Evolutionary conservation across 2,329 filamentous ascomycete species (phyloP).

Genomic region (Ambrosiella cleistominuta): DNA sequence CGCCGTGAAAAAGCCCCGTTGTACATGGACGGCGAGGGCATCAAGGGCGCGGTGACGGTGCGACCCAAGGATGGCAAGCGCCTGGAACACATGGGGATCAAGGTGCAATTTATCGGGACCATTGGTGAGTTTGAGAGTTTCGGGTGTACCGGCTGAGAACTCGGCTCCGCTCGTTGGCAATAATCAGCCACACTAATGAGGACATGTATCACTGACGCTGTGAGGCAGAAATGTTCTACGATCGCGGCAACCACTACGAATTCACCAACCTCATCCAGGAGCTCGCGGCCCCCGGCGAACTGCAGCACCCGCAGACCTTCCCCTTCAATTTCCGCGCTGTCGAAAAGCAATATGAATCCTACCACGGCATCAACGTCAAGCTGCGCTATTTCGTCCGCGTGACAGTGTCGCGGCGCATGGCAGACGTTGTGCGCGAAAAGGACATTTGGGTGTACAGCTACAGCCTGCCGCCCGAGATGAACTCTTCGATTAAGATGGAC

Average conservation of each 20-base stretch:
- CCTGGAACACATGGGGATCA: slow-evolving; percentile 95
- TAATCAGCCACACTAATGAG: neutral
- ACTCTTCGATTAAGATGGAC: slow-evolving; percentile 99
- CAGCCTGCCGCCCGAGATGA: slow-evolving; percentile 93
- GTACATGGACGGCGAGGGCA: slow-evolving; percentile 95
- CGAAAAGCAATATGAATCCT: slow-evolving; percentile 99
- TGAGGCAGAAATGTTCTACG: slow-evolving; percentile 88
- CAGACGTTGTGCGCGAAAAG: slow-evolving; percentile 95
- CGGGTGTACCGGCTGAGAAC: neutral
- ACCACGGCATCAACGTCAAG: slow-evolving; percentile 99
- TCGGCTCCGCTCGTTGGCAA: neutral
- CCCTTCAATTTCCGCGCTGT: slow-evolving; percentile 99
- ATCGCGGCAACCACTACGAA: slow-evolving; percentile 97
- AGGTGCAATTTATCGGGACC: slow-evolving; percentile 97
- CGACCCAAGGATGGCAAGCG: slow-evolving; percentile 96
- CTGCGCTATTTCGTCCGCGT: slow-evolving; percentile 96
- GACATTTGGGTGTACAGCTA: slow-evolving; percentile 99
- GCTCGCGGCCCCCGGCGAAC: slow-evolving; percentile 86
- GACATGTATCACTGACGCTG: neutral
- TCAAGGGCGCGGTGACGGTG: slow-evolving; percentile 89
- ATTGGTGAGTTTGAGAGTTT: slow-evolving; percentile 46
- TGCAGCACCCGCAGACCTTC: slow-evolving; percentile 96
- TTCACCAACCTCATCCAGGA: slow-evolving; percentile 96
- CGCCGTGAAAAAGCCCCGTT: slow-evolving; percentile 89
- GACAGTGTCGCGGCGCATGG: slow-evolving; percentile 91